Conservation (phyloP, 2,329 filamentous ascomycete genomes). For the Aspergillus pseudoviridinutans region DNA sequence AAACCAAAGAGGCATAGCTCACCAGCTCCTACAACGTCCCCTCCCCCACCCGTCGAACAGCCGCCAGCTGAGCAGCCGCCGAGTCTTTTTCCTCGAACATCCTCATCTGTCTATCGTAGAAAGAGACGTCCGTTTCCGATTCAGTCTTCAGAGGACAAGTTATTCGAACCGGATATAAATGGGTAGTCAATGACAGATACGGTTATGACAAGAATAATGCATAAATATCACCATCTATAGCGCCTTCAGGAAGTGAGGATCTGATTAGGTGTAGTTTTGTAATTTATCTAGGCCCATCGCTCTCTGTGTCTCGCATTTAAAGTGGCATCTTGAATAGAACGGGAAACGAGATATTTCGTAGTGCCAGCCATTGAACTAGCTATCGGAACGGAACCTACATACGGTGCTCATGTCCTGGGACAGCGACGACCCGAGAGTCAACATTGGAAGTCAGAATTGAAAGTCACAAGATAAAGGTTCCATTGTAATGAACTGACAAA, state of each 20-base stretch:
- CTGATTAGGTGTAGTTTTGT: background rate
- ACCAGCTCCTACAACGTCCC: slow-evolving; percentile 16
- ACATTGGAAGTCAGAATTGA: background rate
- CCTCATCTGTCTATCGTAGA: slow-evolving; percentile 19
- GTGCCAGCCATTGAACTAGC: background rate
- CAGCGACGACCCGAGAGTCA: background rate
- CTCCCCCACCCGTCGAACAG: slow-evolving; percentile 21
- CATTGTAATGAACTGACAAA: background rate
- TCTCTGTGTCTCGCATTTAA: background rate
- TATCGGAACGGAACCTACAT: background rate
- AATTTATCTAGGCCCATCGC: background rate
- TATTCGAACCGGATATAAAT: slow-evolving; percentile 34
- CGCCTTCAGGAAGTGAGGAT: background rate
- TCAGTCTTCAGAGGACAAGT: slow-evolving; percentile 25
- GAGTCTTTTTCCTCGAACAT: slow-evolving; percentile 14
- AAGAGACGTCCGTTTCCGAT: slow-evolving; percentile 19
- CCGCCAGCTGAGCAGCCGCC: slow-evolving; percentile 20
- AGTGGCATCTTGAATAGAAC: background rate
- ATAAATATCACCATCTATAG: background rate
- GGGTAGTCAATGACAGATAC: slow-evolving; percentile 25
- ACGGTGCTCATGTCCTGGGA: background rate
- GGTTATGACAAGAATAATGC: slow-evolving; percentile 15
- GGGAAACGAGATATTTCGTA: background rate
- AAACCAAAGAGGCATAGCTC: slow-evolving; percentile 61
- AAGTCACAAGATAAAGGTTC: background rate